Base-by-base conservation (phyloP, 345 rosid species). In the Eucalyptus coolabah region DNA sequence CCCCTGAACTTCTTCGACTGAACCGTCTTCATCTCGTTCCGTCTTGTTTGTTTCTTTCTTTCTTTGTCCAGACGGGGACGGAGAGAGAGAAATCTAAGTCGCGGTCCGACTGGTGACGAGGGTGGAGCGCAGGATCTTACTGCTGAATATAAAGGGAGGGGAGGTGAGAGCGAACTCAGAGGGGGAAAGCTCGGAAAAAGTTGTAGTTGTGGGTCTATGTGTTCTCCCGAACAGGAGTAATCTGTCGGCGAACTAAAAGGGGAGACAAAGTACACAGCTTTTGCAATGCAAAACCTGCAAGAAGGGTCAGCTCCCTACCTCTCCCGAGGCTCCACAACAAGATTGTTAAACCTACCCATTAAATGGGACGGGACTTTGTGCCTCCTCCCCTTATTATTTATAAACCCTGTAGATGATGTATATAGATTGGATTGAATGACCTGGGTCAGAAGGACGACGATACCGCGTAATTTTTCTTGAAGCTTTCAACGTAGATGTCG, bases 1-100 rank as follows among this genome's bases (percentile, higher is more conserved):
- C 95, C 95, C 90, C 95, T 91, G 90, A 91, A 94, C 94, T 94
- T 94, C 93, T 91, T 94, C 86, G 95, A 92, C 49, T 94, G 95
- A 80, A 92, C 95, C 95, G 93, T 94, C 32, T 69, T 50, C 69
- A 4, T 21, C 63, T 26, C 26, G 44, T 30, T 59, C 81, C 17
- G 32, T 44, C 80, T 40, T 47, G 40, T 60, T 47, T 34, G 19
- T 86, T 34, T 34, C 1, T 19, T 18, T 18, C 10, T 32, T 18
- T n/a, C 87, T 53, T 86, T 50, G 54, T 50, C 87, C 60, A 17
- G 26, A 10, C 60, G 26, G 13, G 30, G 87, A 51, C 21, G 15
- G 59, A 56, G 28, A 30, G 77, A 28, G 53, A 81, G 45, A 77
- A 21, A 77, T 77, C 85, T 77, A 23, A 40, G 17, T 77, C 85